phyloP scores from a whole-genome alignment of 495 filamentous ascomycete genomes.

The Penicillium turbatum region DNA sequence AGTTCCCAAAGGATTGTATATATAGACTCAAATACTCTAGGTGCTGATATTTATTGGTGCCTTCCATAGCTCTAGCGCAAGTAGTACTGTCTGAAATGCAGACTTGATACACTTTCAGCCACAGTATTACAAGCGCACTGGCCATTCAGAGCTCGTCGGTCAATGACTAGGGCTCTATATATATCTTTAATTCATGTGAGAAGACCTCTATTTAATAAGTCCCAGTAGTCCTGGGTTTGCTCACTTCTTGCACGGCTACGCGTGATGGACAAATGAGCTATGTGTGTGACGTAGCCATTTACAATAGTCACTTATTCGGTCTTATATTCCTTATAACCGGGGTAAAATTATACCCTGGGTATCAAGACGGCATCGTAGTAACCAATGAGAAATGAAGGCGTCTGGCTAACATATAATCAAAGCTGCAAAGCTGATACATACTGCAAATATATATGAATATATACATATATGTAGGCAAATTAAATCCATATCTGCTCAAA shows the following conservation, averaged over 20 bases:
- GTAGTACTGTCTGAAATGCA: background rate
- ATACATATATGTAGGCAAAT: no score
- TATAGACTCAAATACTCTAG: no score
- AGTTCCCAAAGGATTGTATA: background rate
- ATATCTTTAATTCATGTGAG: background rate
- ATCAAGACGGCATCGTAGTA: no score
- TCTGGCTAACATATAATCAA: no score
- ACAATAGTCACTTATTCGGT: no score
- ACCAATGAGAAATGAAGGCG: no score
- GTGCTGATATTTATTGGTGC: background rate
- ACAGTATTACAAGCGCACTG: conserved; percentile 1
- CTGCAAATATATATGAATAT: no score
- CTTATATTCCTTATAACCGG: no score
- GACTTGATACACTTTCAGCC: conserved; percentile 2
- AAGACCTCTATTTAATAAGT: background rate
- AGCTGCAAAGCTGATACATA: no score
- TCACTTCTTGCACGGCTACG: background rate
- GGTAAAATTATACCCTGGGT: no score
- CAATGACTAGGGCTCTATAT: background rate
- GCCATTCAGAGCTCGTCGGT: background rate
- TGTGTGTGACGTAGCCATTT: background rate
- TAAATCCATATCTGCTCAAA: no score
- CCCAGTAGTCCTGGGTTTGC: background rate
- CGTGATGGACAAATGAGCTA: background rate
- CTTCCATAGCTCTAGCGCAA: background rate